Evolutionary conservation across 192 early-diverging fungal species (phyloP).

Genomic region (Kappamyces sp.): DNA sequence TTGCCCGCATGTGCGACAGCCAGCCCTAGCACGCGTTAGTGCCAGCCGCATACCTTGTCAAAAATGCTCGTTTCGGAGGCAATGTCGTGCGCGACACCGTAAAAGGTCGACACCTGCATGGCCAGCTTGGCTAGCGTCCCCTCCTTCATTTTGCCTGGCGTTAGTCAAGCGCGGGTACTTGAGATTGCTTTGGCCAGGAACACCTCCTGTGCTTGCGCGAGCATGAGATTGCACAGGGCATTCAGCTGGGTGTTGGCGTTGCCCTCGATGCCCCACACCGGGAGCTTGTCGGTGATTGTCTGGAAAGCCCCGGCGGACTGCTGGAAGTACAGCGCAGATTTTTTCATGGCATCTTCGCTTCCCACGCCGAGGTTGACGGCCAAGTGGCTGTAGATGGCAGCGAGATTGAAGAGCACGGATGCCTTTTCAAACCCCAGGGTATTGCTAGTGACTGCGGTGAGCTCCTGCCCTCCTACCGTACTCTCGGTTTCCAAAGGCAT

Average conservation of each 20-base stretch:
- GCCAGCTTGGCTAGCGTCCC: conserved; percentile 72
- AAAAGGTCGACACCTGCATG: conserved; percentile 63
- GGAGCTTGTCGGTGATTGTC: conserved; percentile 15
- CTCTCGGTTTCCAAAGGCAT: conserved; percentile 49
- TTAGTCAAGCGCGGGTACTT: conserved; percentile 12
- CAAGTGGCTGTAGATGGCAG: conserved; percentile 75
- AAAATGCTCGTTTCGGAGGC: conserved; percentile 56
- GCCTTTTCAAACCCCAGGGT: conserved; percentile 82
- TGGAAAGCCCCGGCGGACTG: conserved; percentile 73
- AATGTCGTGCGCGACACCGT: conserved; percentile 59
- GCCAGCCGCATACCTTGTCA: conserved; percentile 25
- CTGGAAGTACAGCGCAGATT: conserved; percentile 72
- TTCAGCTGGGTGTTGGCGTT: conserved; percentile 63
- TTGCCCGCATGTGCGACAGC: conserved; percentile 67
- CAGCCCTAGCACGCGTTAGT: conserved; percentile 30
- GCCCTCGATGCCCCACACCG: conserved; percentile 50
- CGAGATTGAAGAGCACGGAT: conserved; percentile 78
- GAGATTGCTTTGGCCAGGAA: conserved; percentile 79
- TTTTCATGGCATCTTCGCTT: conserved; percentile 70
- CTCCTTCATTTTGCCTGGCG: conserved; percentile 70
- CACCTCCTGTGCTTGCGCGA: conserved; percentile 92
- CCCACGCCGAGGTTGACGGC: conserved; percentile 61
- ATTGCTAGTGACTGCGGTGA: conserved; percentile 47
- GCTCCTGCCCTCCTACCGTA: conserved; percentile 9
- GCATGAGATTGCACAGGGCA: conserved; percentile 73